A percentile compares a stretch with the other conserved stretches of the same genome.
phyloP scores from a whole-genome alignment of 2,329 filamentous ascomycete species.

The Scedosporium apiospermum region DNA sequence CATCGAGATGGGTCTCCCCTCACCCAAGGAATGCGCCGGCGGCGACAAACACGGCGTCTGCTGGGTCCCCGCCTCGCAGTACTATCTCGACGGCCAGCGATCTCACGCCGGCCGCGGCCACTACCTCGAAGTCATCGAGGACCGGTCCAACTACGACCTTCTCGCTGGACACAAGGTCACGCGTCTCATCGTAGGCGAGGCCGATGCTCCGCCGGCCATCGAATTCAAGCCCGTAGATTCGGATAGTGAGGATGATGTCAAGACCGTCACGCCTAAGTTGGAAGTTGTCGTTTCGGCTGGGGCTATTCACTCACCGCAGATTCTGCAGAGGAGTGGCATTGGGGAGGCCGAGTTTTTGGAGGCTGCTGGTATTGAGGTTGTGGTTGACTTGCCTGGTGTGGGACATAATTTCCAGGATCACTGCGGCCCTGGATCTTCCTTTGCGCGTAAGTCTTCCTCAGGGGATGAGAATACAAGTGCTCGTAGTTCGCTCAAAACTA shows the following conservation, averaged over 20 bases:
- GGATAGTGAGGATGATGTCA: neutral
- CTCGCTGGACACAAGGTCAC: conserved; percentile 20
- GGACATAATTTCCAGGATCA: conserved; percentile 50
- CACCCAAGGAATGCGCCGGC: conserved; percentile 13
- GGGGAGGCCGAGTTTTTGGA: conserved; percentile 28
- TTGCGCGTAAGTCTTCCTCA: conserved; percentile 9
- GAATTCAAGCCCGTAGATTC: conserved; percentile 6
- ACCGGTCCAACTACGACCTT: conserved; percentile 15
- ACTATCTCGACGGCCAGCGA: conserved; percentile 17
- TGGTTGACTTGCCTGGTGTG: conserved; percentile 43
- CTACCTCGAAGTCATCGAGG: conserved; percentile 16
- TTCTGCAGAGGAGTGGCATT: conserved; percentile 41
- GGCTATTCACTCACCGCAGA: conserved; percentile 38
- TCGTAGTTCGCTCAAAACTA: neutral
- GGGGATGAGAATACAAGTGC: neutral
- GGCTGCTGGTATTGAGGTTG: conserved; percentile 28
- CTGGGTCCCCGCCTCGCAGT: conserved; percentile 19
- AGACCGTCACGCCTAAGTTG: conserved; percentile 11
- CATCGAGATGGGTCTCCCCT: conserved; percentile 16
- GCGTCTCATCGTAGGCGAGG: conserved; percentile 13
- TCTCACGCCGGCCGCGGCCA: conserved; percentile 21
- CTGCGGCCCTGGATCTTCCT: conserved; percentile 22
- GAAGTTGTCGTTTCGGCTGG: conserved; percentile 40
- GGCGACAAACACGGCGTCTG: conserved; percentile 22
- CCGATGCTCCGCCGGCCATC: conserved; percentile 4